phyloP scores from a whole-genome alignment of 768 basidiomycete species.

The Suillus spraguei region DNA sequence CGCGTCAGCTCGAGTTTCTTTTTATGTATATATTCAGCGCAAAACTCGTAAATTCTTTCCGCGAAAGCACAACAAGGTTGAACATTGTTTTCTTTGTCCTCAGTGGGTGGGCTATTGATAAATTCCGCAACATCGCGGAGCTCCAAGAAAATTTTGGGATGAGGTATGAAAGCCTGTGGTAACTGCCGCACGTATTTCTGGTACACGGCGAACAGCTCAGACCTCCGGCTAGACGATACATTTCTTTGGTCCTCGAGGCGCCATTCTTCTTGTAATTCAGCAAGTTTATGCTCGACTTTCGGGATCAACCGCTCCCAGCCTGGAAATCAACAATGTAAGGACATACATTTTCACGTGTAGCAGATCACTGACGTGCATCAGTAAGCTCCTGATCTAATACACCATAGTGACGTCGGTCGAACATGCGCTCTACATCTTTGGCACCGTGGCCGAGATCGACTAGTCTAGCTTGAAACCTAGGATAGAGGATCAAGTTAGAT shows the following conservation, averaged over 20 bases:
- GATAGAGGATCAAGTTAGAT: neutral
- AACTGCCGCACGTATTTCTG: neutral
- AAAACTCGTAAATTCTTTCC: neutral
- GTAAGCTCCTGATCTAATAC: slow-evolving; percentile 4
- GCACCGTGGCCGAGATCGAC: neutral
- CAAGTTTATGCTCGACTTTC: neutral
- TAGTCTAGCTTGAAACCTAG: neutral
- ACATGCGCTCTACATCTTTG: neutral
- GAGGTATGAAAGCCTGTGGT: neutral
- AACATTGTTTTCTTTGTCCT: neutral
- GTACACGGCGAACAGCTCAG: neutral
- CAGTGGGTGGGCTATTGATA: neutral
- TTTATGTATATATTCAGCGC: too few species aligned
- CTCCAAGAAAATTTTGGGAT: neutral
- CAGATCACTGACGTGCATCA: neutral
- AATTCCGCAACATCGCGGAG: neutral
- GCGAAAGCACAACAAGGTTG: neutral
- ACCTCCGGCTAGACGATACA: neutral
- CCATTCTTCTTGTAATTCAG: slow-evolving; percentile 2
- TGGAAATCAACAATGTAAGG: neutral
- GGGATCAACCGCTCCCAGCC: slow-evolving; percentile 6
- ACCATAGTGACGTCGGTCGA: neutral
- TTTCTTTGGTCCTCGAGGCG: neutral
- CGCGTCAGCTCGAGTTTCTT: neutral
- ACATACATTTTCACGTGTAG: too few species aligned